Evolutionary conservation across 805 yeast species (phyloP).

Genomic region (Myxozyma sirexii): DNA sequence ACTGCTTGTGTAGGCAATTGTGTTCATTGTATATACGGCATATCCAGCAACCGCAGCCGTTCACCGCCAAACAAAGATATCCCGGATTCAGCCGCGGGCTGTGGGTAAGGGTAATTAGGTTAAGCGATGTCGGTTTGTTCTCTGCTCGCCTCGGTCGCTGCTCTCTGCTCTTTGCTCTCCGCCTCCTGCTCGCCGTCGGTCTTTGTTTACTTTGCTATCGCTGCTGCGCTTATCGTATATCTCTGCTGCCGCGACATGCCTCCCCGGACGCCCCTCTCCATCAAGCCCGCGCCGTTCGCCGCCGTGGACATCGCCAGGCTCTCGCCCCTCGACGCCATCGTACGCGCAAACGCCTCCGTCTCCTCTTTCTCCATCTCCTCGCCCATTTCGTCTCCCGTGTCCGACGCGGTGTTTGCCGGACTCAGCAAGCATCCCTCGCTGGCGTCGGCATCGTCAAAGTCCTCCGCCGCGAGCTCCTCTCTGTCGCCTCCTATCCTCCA

Average conservation of each 20-base stretch:
- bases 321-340: conserved; percentile 1
- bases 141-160: too few relatives aligned
- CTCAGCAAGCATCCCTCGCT: neutral
- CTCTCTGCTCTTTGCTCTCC: too few relatives aligned
- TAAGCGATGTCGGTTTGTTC: too few relatives aligned
- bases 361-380: neutral
- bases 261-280: neutral
- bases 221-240: neutral
- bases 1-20: too few relatives aligned
- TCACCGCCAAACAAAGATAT: too few relatives aligned
- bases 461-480: neutral
- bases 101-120: too few relatives aligned
- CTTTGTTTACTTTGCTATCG: neutral
- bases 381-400: neutral
- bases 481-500: neutral
- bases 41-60: too few relatives aligned
- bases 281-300: neutral
- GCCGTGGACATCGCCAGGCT: neutral
- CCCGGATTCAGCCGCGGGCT: too few relatives aligned
- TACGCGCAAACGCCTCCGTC: neutral
- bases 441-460: neutral
- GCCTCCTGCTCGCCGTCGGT: too few relatives aligned
- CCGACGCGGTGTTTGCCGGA: neutral
- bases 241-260: neutral
- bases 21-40: too few relatives aligned